These are phyloP conservation scores for Flaveria floridana DNA, from an alignment of 140 eudicot genomes.

Conservation along the genomic window DNA sequence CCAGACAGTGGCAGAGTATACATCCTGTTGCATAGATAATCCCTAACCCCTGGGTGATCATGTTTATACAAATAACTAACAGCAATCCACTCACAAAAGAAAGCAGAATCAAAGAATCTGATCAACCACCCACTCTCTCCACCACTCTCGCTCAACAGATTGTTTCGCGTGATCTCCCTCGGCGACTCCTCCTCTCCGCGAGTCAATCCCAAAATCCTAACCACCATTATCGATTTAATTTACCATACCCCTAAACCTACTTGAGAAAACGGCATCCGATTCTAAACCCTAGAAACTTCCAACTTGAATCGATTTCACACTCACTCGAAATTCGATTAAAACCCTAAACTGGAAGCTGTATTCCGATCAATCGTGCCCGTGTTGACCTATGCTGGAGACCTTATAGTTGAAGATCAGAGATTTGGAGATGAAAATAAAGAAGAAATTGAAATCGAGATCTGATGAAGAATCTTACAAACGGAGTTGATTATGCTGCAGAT, in stretches of 20 bases:
- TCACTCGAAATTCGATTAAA: slow-evolving; percentile 31
- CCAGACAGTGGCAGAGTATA: slow-evolving; percentile 90
- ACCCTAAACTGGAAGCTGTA: slow-evolving; percentile 33
- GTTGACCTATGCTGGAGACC: slow-evolving; percentile 20
- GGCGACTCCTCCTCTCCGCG: slow-evolving; percentile 73
- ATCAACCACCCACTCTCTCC: slow-evolving; percentile 97
- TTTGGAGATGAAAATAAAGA: slow-evolving; percentile 18
- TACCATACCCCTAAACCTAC: slow-evolving; percentile 44
- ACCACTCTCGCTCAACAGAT: slow-evolving; percentile 64
- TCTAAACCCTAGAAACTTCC: slow-evolving; percentile 41
- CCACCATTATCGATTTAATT: slow-evolving; percentile 63
- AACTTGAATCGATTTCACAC: slow-evolving; percentile 28
- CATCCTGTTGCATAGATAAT: slow-evolving; percentile 94
- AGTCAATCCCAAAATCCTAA: slow-evolving; percentile 69
- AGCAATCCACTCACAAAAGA: slow-evolving; percentile 99
- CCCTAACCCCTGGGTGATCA: slow-evolving; percentile 93
- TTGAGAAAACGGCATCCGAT: slow-evolving; percentile 26
- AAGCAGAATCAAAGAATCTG: slow-evolving; percentile 86
- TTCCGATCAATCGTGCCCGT: slow-evolving; percentile 4
- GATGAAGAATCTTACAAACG: slow-evolving; percentile 28
- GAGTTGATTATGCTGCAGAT: slow-evolving; percentile 33
- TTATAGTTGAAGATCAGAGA: slow-evolving; percentile 29
- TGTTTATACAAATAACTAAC: slow-evolving; percentile 96
- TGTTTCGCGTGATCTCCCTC: slow-evolving; percentile 76
- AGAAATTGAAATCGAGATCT: slow-evolving; percentile 35